A percentile compares a stretch with the other conserved stretches of the same genome.
phyloP scores from a whole-genome alignment of 139 green algal species.

The Chlamydomonas applanata region DNA sequence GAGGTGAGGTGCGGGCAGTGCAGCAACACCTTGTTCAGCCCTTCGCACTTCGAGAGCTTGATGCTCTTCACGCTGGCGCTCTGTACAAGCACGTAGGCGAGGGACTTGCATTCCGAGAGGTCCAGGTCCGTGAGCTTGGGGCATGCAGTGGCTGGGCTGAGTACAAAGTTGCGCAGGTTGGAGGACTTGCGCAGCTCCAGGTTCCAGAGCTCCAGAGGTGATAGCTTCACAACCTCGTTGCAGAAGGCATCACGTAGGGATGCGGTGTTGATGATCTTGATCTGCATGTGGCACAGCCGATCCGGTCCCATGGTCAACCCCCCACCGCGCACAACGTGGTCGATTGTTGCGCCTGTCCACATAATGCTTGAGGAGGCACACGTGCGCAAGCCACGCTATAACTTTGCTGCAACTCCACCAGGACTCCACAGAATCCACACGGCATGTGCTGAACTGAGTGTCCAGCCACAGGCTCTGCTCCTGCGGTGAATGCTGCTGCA shows the following conservation, averaged over 20 bases:
- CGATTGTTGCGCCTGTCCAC: too few relatives aligned
- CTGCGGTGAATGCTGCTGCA: not conserved
- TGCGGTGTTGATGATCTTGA: conserved; percentile 57
- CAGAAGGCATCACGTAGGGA: conserved; percentile 71
- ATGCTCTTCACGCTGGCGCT: conserved; percentile 51
- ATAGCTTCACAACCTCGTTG: conserved; percentile 74
- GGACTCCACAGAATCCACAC: too few relatives aligned
- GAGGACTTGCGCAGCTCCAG: conserved; percentile 52
- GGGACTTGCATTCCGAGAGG: conserved; percentile 50
- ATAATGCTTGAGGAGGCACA: not conserved
- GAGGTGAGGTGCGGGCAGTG: conserved; percentile 67
- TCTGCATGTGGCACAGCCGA: too few relatives aligned
- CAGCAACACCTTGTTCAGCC: conserved; percentile 70
- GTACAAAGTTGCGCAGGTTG: conserved; percentile 67
- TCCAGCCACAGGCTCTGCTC: too few relatives aligned
- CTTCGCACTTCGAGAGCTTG: conserved; percentile 48
- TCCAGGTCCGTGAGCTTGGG: conserved; percentile 60
- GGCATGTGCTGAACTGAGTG: too few relatives aligned
- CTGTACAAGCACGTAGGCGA: conserved; percentile 72
- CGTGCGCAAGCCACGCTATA: not conserved
- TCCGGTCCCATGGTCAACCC: too few relatives aligned
- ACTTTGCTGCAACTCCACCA: too few relatives aligned
- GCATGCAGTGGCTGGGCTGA: conserved; percentile 61
- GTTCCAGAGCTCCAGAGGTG: conserved; percentile 56
- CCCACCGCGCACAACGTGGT: too few relatives aligned